Base-by-base conservation (phyloP, 805 yeast species). In the Pichia nanzhaoensis region DNA sequence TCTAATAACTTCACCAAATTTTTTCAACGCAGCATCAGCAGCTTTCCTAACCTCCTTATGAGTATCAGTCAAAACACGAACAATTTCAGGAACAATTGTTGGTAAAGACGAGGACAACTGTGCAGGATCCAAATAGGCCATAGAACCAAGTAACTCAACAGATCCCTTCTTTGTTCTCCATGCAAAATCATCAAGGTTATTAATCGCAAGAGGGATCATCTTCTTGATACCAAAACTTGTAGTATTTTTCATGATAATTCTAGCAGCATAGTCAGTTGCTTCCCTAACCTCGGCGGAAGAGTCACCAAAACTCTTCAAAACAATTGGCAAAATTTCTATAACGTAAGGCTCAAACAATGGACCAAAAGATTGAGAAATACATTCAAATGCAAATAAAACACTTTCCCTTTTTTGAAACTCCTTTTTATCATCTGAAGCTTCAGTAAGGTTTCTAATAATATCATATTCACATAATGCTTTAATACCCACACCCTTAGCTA, bases 91-190 rank as follows among this genome's bases (percentile, higher is more conserved):
- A 49, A 93, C 87, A 67, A 93, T 91, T 0, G 80, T 79, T 0
- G 96, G 84, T 55, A 93, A 70, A 0, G 96, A 88, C 0, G 90
- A 76, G 2, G 97, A 88, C 53, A 93, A 71, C 60, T 93, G 99
- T 2, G 93, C 75, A 3, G 99, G 99, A 58, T 91, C 96, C 50
- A 93, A 73, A 62, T 89, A 93, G 0, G 99, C 99, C 99, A 93
- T 93, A 20, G 96, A 81, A 65, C 99, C 99, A 38, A 93, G 74
- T 42, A 93, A 68, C 61, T 93, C 98, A 17, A 93, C 98, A 6
- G 98, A 86, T 4, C 98, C 99, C 66, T 89, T 87, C 68, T 93
- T 93, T 0, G 95, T 80, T 67, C 99, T 77, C 99, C 99, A 93
- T 0, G 95, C 83, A 46, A 82, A 80, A 49, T 87, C 95, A 55